These are phyloP conservation scores for Bipolaris zeicola DNA, from an alignment of 2,329 filamentous ascomycete genomes.

Conservation along the genomic window DNA sequence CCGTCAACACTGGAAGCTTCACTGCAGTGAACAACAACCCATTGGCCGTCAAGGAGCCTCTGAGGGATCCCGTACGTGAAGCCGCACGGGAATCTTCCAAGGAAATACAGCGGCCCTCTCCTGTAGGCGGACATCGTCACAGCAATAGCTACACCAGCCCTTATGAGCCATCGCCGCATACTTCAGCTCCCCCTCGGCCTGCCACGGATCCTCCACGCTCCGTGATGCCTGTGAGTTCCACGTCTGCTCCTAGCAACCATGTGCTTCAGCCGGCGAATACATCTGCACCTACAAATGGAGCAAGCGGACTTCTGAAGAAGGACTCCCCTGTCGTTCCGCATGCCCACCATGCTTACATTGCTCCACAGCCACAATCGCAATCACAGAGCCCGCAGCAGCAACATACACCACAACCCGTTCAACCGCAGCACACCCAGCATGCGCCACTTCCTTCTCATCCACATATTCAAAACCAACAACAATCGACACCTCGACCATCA, in stretches of 20 bases:
- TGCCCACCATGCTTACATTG: constrained; percentile 24
- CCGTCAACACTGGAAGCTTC: constrained; percentile 34
- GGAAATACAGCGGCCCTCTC: constrained; percentile 19
- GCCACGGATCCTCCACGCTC: constrained; percentile 21
- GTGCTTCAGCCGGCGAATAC: constrained; percentile 22
- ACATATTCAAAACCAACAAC: constrained; percentile 24
- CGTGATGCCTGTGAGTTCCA: constrained; percentile 17
- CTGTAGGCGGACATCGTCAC: constrained; percentile 17
- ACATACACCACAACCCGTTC: constrained; percentile 12
- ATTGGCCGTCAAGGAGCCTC: constrained; percentile 19
- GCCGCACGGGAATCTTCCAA: constrained; percentile 20
- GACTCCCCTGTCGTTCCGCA: constrained; percentile 29
- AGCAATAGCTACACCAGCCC: constrained; percentile 37
- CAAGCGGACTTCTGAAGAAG: constrained; percentile 23
- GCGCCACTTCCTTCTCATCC: constrained; percentile 22
- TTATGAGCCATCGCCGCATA: constrained; percentile 34
- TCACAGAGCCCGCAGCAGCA: constrained; percentile 18
- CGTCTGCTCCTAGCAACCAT: constrained; percentile 9
- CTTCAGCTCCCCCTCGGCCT: constrained; percentile 15
- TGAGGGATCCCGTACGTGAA: constrained; percentile 18
- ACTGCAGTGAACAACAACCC: constrained; percentile 29
- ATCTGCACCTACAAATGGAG: constrained; percentile 20
- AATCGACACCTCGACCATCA: constrained; percentile 23
- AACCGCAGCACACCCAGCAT: constrained; percentile 15
- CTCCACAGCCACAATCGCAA: constrained; percentile 26